Percentiles rank a stretch among this genome's conserved stretches.
phyloP scores from a whole-genome alignment of 345 rosid species.

The Noccaea caerulescens region DNA sequence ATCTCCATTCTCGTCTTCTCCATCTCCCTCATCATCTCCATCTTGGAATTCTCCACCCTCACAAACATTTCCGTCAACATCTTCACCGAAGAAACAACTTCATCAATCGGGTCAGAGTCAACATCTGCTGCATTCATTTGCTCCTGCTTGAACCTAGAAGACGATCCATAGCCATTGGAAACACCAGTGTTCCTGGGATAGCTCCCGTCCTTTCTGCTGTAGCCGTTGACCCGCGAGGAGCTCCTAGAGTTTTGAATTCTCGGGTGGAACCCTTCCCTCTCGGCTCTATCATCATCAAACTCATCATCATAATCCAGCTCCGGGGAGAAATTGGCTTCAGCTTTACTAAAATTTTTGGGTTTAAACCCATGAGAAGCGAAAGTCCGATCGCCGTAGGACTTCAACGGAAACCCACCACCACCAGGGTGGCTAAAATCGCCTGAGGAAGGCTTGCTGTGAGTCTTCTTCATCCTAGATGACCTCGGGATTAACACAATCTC shows the following conservation, averaged over 20 bases:
- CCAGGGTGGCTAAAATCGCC: constrained; percentile 37
- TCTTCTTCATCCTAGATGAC: constrained; percentile 38
- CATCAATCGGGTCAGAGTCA: constrained; percentile 54
- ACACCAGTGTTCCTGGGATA: constrained; percentile 32
- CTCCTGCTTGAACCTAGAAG: constrained; percentile 45
- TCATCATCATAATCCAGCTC: constrained; percentile 42
- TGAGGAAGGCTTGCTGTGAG: constrained; percentile 38
- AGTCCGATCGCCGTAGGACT: constrained; percentile 54
- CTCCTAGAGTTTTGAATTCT: constrained; percentile 41
- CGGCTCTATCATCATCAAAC: constrained; percentile 42
- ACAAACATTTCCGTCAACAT: constrained; percentile 58
- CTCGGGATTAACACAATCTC: constrained; percentile 42
- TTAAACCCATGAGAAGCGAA: constrained; percentile 46
- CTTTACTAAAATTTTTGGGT: constrained; percentile 40
- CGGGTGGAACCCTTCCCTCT: constrained; percentile 40
- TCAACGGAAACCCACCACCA: constrained; percentile 55
- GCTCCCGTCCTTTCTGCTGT: constrained; percentile 34
- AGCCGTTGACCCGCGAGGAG: constrained; percentile 21
- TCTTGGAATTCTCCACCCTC: constrained; percentile 70
- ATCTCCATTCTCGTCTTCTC: constrained; percentile 72
- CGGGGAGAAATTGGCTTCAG: constrained; percentile 43
- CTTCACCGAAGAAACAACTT: constrained; percentile 61
- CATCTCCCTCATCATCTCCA: constrained; percentile 73
- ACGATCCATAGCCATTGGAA: constrained; percentile 46
- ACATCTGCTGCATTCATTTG: constrained; percentile 45